Percentiles rank a stretch among this genome's conserved stretches.
phyloP scores from a whole-genome alignment of 306 rosid genomes.

The Medicago lupulina region DNA sequence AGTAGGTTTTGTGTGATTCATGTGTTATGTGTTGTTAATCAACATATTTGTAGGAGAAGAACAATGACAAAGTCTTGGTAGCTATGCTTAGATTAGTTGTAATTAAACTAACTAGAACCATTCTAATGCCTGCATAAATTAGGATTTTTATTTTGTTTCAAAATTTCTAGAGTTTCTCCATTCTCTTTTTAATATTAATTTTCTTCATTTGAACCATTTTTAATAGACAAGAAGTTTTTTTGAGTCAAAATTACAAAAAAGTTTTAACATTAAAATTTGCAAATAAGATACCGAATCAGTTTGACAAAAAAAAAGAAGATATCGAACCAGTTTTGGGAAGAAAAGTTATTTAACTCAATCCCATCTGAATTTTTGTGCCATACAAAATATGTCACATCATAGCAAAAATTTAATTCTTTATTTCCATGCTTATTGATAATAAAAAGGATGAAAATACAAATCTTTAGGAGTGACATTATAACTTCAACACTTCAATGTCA shows the following conservation, averaged over 20 bases:
- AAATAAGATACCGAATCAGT: no score
- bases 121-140: slow-evolving; percentile 14
- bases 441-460: no score
- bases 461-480: background rate
- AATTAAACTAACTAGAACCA: slow-evolving; percentile 16
- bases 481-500: background rate
- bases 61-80: background rate
- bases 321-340: background rate
- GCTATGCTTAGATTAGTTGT: slow-evolving; percentile 2
- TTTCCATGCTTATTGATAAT: no score
- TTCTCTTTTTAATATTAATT: no score
- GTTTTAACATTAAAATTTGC: no score
- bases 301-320: no score
- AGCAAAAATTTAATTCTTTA: no score
- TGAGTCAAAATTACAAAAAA: no score
- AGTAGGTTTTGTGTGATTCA: background rate
- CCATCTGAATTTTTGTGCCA: background rate
- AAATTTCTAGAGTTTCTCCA: background rate
- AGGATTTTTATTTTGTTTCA: background rate
- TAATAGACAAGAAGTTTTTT: no score
- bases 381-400: background rate
- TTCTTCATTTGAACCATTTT: no score
- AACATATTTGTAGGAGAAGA: slow-evolving; percentile 6
- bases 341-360: background rate
- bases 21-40: background rate